Conservation (phyloP, 2,329 filamentous ascomycete species). For the Neocucurbitaria cava region DNA sequence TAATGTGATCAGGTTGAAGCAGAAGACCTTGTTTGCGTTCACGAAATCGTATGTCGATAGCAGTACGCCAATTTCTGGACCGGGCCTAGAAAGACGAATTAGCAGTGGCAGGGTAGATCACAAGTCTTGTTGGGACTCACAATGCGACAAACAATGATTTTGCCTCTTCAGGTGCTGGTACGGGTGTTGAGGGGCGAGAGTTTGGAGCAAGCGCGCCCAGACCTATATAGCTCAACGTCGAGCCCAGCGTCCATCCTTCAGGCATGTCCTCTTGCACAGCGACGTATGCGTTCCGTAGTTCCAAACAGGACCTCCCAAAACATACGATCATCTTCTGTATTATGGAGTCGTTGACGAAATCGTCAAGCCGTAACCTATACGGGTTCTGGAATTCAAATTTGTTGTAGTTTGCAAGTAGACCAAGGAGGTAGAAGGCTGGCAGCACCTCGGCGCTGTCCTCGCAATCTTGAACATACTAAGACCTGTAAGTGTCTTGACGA, state of each 20-base stretch:
- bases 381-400: conserved; percentile 99
- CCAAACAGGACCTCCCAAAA: conserved; percentile 74
- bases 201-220: conserved; percentile 77
- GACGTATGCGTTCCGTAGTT: conserved; percentile 76
- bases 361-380: conserved; percentile 87
- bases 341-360: conserved; percentile 90
- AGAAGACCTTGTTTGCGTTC: conserved; percentile 94
- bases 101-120: conserved; percentile 8
- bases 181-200: conserved; percentile 64
- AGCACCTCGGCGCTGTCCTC: conserved; percentile 67
- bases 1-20: conserved; percentile 77
- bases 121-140: conserved; percentile 58
- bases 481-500: conserved; percentile 9
- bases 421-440: conserved; percentile 81
- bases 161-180: conserved; percentile 77
- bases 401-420: conserved; percentile 95
- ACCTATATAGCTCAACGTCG: conserved; percentile 83
- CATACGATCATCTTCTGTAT: conserved; percentile 83
- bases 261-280: conserved; percentile 88
- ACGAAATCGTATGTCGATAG: conserved; percentile 92
- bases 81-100: conserved; percentile 65
- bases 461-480: conserved; percentile 80
- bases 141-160: conserved; percentile 81
- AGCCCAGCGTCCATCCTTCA: conserved; percentile 85
- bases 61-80: conserved; percentile 77